Conservation (phyloP, 2,329 filamentous ascomycete genomes). For the Clonostachys rosea region DNA sequence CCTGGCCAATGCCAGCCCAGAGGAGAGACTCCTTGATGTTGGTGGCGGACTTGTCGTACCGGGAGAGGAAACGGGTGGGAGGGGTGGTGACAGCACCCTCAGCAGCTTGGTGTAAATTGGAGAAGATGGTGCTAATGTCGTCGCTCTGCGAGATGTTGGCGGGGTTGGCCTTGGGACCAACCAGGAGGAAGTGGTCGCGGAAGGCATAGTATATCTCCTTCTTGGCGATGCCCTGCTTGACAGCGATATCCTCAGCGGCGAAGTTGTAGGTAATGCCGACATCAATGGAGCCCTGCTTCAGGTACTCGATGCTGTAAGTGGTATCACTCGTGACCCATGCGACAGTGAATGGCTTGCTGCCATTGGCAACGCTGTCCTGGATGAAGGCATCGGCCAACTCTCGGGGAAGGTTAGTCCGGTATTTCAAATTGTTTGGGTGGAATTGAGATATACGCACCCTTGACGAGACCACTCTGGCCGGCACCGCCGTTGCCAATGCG, state of each 20-base stretch:
- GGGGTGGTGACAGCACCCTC: constrained; percentile 19
- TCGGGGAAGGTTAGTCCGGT: constrained; percentile 1
- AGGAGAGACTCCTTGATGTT: constrained; percentile 41
- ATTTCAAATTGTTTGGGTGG: no score
- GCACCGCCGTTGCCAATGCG: constrained; percentile 24
- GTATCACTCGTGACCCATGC: constrained; percentile 41
- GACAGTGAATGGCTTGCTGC: constrained; percentile 25
- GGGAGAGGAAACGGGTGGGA: constrained; percentile 32
- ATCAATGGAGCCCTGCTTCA: constrained; percentile 29
- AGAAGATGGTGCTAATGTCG: constrained; percentile 25
- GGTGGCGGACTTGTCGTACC: constrained; percentile 42
- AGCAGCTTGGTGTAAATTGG: constrained; percentile 23
- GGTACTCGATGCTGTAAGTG: constrained; percentile 35
- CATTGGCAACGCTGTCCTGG: constrained; percentile 8
- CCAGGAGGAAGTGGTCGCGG: constrained; percentile 39
- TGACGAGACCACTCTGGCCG: constrained; percentile 27
- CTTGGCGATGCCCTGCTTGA: constrained; percentile 27
- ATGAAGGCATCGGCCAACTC: constrained; percentile 19
- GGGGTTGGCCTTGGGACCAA: constrained; percentile 27
- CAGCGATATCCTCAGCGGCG: constrained; percentile 34
- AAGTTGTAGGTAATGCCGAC: constrained; percentile 39
- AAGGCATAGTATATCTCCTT: constrained; percentile 28
- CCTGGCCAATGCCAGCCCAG: constrained; percentile 38
- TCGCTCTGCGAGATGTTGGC: constrained; percentile 19
- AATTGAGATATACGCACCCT: constrained; percentile 11